Percentiles rank a stretch among this genome's conserved stretches.
phyloP scores from a whole-genome alignment of 2,329 filamentous ascomycete genomes.

The Penicillium expansum region DNA sequence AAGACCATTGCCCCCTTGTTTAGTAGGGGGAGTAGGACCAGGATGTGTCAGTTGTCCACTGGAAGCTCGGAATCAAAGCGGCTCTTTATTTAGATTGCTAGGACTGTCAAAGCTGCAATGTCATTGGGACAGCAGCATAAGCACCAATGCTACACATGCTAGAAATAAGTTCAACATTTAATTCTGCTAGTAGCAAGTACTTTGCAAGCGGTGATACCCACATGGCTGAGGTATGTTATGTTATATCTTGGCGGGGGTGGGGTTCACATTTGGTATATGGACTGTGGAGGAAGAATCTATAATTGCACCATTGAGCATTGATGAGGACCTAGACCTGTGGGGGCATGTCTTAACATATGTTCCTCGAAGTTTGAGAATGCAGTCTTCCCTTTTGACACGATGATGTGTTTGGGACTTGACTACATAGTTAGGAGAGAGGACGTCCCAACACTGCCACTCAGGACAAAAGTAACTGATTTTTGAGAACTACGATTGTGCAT shows the following conservation, averaged over 20 bases:
- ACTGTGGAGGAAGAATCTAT: slow-evolving; percentile 2
- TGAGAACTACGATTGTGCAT: neutral
- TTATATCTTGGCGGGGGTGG: slow-evolving; percentile 2
- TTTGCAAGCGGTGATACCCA: neutral
- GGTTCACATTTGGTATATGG: neutral
- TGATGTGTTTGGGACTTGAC: too few relatives aligned
- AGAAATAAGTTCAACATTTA: neutral
- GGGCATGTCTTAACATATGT: neutral
- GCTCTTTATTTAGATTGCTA: slow-evolving; percentile 1
- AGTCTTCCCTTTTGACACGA: neutral
- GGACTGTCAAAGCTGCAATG: neutral
- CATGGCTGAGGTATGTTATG: neutral
- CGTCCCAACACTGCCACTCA: neutral
- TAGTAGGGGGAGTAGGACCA: neutral
- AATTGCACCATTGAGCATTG: neutral
- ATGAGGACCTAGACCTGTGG: slow-evolving; percentile 4
- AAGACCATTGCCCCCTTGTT: neutral
- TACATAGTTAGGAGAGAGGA: neutral
- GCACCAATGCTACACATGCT: neutral
- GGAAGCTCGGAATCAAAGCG: neutral
- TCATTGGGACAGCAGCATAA: neutral
- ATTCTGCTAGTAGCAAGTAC: neutral
- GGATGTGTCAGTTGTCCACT: neutral
- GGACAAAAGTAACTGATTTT: neutral
- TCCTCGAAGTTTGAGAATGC: neutral